Evolutionary conservation across 495 filamentous ascomycete species (phyloP).

Genomic region (Penicillium taxi): DNA sequence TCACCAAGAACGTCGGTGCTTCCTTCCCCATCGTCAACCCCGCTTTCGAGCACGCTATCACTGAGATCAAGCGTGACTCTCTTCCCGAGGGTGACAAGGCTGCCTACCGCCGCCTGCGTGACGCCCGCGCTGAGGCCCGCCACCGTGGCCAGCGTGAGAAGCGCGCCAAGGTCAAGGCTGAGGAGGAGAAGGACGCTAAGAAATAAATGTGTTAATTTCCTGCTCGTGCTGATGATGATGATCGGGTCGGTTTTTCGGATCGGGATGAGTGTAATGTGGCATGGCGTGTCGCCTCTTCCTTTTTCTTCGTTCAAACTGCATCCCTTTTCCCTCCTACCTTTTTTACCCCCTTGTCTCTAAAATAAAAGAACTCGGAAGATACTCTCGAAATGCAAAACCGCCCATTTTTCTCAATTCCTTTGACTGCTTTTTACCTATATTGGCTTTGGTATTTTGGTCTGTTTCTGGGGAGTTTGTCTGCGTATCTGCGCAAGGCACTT

Average conservation of each 20-base stretch:
- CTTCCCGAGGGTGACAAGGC: conserved; percentile 70
- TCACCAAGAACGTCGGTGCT: conserved; percentile 46
- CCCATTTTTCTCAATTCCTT: conserved; percentile 21
- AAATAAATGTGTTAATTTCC: conserved; percentile 62
- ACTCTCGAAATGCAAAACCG: conserved; percentile 37
- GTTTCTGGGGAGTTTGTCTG: too few species aligned
- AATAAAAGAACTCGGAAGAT: conserved; percentile 37
- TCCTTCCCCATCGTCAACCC: conserved; percentile 65
- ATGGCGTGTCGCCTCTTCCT: conserved; percentile 35
- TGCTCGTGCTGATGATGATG: conserved; percentile 44
- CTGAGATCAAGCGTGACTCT: conserved; percentile 74
- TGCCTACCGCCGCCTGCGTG: conserved; percentile 78
- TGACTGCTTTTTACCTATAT: conserved; percentile 2
- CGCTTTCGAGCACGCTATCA: conserved; percentile 48
- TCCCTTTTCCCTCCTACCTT: conserved; percentile 17
- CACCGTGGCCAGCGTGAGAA: conserved; percentile 80
- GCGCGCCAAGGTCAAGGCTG: conserved; percentile 85
- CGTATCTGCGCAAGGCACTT: too few species aligned
- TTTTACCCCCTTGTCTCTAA: conserved; percentile 32
- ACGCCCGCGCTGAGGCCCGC: conserved; percentile 77
- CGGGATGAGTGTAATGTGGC: conserved; percentile 38
- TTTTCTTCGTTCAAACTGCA: conserved; percentile 20
- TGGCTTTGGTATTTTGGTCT: conserved; percentile 1
- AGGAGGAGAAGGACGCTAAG: conserved; percentile 79
- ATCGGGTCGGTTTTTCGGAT: conserved; percentile 39